Evolutionary conservation across 192 early-diverging fungal genomes (phyloP), one percentile per base, ranked within the genome.

Genomic region (Entomortierella parvispora): DNA sequence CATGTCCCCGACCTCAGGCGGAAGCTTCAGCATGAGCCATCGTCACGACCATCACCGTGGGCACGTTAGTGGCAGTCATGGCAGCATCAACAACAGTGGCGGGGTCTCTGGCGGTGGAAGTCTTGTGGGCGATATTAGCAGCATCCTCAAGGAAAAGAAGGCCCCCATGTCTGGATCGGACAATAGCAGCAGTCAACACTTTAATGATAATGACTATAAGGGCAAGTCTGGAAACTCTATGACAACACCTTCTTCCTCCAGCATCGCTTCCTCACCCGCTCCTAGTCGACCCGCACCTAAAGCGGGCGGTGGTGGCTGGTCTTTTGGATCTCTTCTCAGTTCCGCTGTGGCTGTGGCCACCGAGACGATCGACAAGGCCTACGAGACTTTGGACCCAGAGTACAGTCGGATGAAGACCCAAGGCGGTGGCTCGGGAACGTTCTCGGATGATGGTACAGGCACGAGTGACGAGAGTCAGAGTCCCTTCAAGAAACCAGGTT

Each of bases 241-340:
- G 18, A 6, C 26, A 42, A 5, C 55, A n/a, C 8, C 53, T 32
- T 33, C 43, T 3, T 44, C 68, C 18, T 55, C 68, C 0, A n/a
- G n/a, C n/a, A 40, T 40, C 37, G 37, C 37, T 5, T 5, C 37
- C 37, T 62, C 60, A 3, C 32, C 54, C 9, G 8, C 42, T 14
- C 56, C 54, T 4, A 11, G 14, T n/a, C 23, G 29, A 14, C 60
- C 53, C 28, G 11, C 37, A 33, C 65, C 53, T 18, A 77, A 77
- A 58, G 63, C 74, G 52, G 64, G 74, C 29, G 12, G 37, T 40
- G 12, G 37, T 40, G 50, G 74, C 55, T 77, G 74, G 74, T 77
- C 74, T 42, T 68, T 77, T 59, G 74, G 74, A 59, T 77, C 74
- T 2, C 68, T 65, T 65, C 59, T 77, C 48, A 77, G 74, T n/a